Base-by-base conservation (phyloP, 768 basidiomycete species). In the Lactarius indigo region DNA sequence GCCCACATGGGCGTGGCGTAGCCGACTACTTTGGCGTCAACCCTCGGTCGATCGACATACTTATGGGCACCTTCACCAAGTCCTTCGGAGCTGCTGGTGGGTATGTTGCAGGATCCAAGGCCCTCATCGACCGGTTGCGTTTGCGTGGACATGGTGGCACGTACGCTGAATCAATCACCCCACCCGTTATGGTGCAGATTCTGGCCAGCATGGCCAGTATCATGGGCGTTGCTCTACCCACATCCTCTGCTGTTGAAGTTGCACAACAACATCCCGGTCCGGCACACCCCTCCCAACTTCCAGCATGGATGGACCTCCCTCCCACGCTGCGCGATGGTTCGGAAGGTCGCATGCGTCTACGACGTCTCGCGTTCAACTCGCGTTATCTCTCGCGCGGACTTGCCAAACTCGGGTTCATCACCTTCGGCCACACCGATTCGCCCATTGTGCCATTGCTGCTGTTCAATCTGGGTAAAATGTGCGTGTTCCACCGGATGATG, bases 61-160 rank as follows among this genome's bases (percentile, higher is more conserved):
- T 97, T 68, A 99, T 99, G 97, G 97, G 97, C 58, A 99, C 97
- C 0, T 97, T 99, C 77, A 99, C 96, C 30, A 94, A 93, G 76
- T 93, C 92, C 0, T 96, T 96, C 73, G 94, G 93, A 63, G 91
- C 94, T 1, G 90, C 95, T 0, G 96, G 96, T 56, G 96, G 97
- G 3, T 98, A 98, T 78, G 89, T 99, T 68, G 84, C 96, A 4
- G 96, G 95, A 8, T 86, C 79, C 71, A 95, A 92, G 73, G 76
- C 80, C 2, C 79, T 96, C 67, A 89, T 98, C 69, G 89, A 94
- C 70, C 82, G 87, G 6, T 83, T 99, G 9, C 91, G 96, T 17
- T 73, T 94, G 28, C 84, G 86, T 56, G 91, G 91, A 1, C 88
- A 96, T 75, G 86, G 92, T 0, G 88, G 90, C 37, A 76, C 87